Base-by-base conservation (phyloP, 139 green algal genomes). In the Mesostigma viride region DNA sequence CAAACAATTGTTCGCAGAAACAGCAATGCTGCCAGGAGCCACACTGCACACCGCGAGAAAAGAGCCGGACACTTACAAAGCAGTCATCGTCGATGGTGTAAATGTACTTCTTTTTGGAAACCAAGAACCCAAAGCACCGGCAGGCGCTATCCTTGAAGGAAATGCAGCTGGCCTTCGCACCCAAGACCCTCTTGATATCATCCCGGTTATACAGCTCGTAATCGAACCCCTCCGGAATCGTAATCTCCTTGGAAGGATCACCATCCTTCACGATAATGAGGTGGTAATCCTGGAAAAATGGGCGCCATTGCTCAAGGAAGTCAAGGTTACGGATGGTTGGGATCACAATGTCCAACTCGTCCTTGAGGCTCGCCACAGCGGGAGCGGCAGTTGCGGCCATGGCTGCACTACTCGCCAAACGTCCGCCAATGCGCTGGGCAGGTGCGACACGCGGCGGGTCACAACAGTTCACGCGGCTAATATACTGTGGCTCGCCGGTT, bases 1-100 rank as follows among this genome's bases (percentile, higher is more conserved):
- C n/a, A n/a, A n/a, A n/a, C n/a, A n/a, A n/a, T n/a, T n/a, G n/a
- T n/a, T n/a, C n/a, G n/a, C n/a, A n/a, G n/a, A n/a, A n/a, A n/a
- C n/a, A n/a, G n/a, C n/a, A n/a, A n/a, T n/a, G n/a, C n/a, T n/a
- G n/a, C n/a, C n/a, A n/a, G n/a, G n/a, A n/a, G n/a, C n/a, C n/a
- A n/a, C n/a, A n/a, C n/a, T 20, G 22, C 22, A 53, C 20, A 53
- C 20, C 20, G 22, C n/a, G 57, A 40, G 22, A 53, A n/a, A 62
- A 58, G 20, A n/a, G 20, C 22, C 14, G 28, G 14, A 14, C 14
- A 57, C n/a, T 75, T 75, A 83, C 77, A 68, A 95, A 96, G 82
- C 90, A 96, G 80, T 96, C 90, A 72, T 96, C 90, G 67, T 96
- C 90, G 22, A 96, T 96, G 6, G 91, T 97, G 79, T 86, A 97